Evolutionary conservation across 345 rosid species (phyloP).

Genomic region (Hibiscus trionum): DNA sequence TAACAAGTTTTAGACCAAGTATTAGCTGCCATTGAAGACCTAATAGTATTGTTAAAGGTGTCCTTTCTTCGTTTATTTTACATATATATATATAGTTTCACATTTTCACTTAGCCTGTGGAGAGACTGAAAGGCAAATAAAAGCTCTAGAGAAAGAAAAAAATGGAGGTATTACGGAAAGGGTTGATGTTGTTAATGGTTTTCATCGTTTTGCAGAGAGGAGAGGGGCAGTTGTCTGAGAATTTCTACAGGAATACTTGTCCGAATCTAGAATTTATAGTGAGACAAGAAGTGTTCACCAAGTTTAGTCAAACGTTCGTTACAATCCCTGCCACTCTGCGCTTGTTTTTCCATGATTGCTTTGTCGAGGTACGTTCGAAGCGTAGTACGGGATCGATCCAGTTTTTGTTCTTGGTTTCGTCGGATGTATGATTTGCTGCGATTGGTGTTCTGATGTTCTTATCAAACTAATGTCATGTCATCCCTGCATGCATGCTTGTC

Average conservation of each 20-base stretch:
- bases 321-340: slow-evolving; percentile 82
- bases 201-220: slow-evolving; percentile 24
- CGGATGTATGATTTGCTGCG: not conserved
- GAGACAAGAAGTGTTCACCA: slow-evolving; percentile 42
- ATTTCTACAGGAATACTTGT: slow-evolving; percentile 49
- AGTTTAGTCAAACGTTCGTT: slow-evolving; percentile 41
- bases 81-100: not conserved
- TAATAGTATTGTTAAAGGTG: not conserved
- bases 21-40: not conserved
- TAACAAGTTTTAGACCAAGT: slow-evolving; percentile 2
- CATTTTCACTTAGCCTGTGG: not conserved
- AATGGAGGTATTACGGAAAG: slow-evolving; percentile 13
- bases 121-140: not conserved
- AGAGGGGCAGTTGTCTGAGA: slow-evolving; percentile 41
- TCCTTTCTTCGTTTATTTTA: not conserved
- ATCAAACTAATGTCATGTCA: not conserved
- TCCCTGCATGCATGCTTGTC: not conserved
- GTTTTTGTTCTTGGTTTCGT: not conserved
- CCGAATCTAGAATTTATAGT: slow-evolving; percentile 64
- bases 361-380: slow-evolving; percentile 39
- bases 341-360: slow-evolving; percentile 93
- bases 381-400: not conserved
- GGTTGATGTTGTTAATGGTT: slow-evolving; percentile 16
- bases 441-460: not conserved
- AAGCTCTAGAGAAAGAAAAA: not conserved